Percentiles rank a stretch among this genome's conserved stretches.
Evolutionary conservation across 2,329 filamentous ascomycete species (phyloP).

Genomic region (Aphanocladium album): DNA sequence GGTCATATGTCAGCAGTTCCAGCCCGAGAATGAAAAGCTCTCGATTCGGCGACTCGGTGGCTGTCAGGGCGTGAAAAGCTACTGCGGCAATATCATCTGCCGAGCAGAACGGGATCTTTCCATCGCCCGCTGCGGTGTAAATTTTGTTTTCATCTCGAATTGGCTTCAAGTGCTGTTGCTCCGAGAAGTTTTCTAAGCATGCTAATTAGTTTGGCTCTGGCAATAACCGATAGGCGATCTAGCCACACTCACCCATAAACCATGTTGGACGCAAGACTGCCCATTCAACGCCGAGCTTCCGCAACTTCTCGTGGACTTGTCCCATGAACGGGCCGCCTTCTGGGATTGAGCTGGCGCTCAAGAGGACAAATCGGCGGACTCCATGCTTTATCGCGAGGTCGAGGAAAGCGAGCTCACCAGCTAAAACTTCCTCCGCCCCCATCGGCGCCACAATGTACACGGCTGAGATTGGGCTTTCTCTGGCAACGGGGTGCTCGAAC

Average conservation of each 20-base stretch:
- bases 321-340: neutral
- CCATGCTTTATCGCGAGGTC: neutral
- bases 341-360: neutral
- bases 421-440: neutral
- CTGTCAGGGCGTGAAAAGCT: neutral
- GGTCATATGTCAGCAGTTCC: neutral
- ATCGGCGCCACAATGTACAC: conserved; percentile 3
- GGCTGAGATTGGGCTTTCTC: neutral
- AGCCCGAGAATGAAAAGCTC: neutral
- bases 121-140: neutral
- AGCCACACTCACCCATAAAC: neutral
- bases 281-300: neutral
- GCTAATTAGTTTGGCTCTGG: no score
- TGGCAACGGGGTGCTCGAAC: neutral
- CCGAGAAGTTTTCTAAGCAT: no score
- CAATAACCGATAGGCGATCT: neutral
- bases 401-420: no score
- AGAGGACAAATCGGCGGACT: neutral
- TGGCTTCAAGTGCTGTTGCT: no score
- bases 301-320: neutral
- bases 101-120: neutral
- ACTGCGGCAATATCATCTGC: conserved; percentile 1
- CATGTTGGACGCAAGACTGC: neutral
- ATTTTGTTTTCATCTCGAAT: neutral
- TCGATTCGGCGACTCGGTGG: neutral